Evolutionary conservation across 2,329 filamentous ascomycete genomes (phyloP).

Genomic region (Lecanicillium sp.): DNA sequence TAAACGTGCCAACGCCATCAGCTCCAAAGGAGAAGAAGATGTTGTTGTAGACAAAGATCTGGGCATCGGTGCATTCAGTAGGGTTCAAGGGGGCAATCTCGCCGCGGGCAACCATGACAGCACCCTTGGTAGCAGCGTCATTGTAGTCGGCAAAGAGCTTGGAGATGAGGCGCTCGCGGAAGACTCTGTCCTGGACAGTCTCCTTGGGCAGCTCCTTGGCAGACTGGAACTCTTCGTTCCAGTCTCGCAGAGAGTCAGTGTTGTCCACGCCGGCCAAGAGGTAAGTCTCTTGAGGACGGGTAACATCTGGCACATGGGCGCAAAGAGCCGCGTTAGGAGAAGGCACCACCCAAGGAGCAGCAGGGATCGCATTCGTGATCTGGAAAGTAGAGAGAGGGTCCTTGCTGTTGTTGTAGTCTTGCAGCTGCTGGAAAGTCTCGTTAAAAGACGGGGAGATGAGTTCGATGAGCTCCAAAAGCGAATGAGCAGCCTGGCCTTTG

Average conservation of each 20-base stretch:
- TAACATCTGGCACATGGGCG: conserved; percentile 74
- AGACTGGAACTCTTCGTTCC: conserved; percentile 99
- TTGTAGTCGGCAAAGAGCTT: conserved; percentile 98
- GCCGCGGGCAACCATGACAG: conserved; percentile 84
- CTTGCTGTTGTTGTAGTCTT: conserved; percentile 77
- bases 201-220: conserved; percentile 92
- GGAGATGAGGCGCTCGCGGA: conserved; percentile 85
- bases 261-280: conserved; percentile 87
- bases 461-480: conserved; percentile 72
- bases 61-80: conserved; percentile 84
- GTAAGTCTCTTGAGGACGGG: conserved; percentile 87
- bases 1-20: conserved; percentile 95
- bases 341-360: conserved; percentile 86
- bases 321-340: conserved; percentile 56
- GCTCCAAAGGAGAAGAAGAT: conserved; percentile 99
- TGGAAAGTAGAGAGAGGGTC: conserved; percentile 92
- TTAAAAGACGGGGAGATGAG: conserved; percentile 80
- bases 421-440: conserved; percentile 66
- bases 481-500: conserved; percentile 77
- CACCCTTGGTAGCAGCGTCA: conserved; percentile 86
- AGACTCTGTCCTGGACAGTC: conserved; percentile 89
- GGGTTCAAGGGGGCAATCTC: conserved; percentile 93
- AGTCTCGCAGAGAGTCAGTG: conserved; percentile 89
- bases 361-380: conserved; percentile 88
- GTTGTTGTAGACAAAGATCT: conserved; percentile 99